Percentiles rank a stretch among this genome's conserved stretches.
phyloP scores from a whole-genome alignment of 805 yeast species.

The Ogataea henricii region DNA sequence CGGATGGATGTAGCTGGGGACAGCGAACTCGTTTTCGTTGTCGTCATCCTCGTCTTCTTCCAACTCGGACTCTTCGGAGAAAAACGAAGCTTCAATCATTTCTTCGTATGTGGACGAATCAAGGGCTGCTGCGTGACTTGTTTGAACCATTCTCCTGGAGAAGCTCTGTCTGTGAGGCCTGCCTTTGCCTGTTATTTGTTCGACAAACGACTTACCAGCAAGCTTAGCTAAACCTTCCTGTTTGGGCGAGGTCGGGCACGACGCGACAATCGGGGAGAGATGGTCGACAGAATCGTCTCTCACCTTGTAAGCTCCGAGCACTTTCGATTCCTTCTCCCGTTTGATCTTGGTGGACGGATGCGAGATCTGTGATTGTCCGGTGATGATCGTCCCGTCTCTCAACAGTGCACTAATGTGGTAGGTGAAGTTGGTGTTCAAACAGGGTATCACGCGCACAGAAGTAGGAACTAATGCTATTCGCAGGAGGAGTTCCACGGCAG shows the following conservation, averaged over 20 bases:
- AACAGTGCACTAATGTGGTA: conserved; percentile 83
- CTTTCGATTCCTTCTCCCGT: background rate
- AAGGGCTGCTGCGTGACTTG: conserved; percentile 2
- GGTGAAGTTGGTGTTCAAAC: conserved; percentile 80
- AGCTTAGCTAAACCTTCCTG: background rate
- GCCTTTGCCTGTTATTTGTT: background rate
- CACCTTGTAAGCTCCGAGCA: conserved; percentile 3
- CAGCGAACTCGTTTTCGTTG: conserved; percentile 53
- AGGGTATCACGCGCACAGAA: conserved; percentile 65
- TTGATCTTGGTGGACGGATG: conserved; percentile 55
- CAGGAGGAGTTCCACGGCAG: conserved; percentile 75
- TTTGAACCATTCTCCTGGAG: background rate
- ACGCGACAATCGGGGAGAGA: conserved; percentile 24
- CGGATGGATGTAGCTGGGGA: conserved; percentile 75
- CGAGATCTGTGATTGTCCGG: conserved; percentile 92
- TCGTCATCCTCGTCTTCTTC: conserved; percentile 10
- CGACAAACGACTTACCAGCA: background rate
- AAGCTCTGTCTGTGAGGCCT: background rate
- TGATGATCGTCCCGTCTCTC: conserved; percentile 67
- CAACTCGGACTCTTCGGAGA: conserved; percentile 5
- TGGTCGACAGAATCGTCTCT: conserved; percentile 21
- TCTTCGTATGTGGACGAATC: conserved; percentile 6
- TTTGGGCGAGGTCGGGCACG: conserved; percentile 6
- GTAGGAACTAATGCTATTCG: conserved; percentile 63
- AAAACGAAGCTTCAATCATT: background rate